These are phyloP conservation scores for Kregervanrija pseudodelftensis DNA, from an alignment of 805 yeast species.

Conservation along the genomic window DNA sequence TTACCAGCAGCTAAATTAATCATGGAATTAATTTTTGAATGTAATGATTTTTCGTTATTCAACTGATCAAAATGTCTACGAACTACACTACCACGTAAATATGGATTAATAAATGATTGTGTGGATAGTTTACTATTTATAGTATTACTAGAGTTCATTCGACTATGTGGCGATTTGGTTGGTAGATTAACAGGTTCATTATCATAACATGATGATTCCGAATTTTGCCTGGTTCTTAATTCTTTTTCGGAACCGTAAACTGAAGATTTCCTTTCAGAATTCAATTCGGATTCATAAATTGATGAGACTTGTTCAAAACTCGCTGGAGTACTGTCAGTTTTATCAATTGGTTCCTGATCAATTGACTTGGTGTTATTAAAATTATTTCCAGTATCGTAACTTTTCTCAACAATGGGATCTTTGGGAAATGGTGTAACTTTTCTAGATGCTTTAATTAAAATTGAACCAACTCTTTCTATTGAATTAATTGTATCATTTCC, in stretches of 20 bases:
- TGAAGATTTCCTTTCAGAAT: too few relatives aligned
- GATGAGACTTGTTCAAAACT: neutral
- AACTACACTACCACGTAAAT: slow-evolving; percentile 4
- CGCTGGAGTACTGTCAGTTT: too few relatives aligned
- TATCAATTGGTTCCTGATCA: neutral
- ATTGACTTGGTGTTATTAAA: neutral
- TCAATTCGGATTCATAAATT: neutral
- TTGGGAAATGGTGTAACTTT: slow-evolving; percentile 7
- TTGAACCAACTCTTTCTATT: slow-evolving; percentile 11
- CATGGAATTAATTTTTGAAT: neutral
- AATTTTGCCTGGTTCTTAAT: too few relatives aligned
- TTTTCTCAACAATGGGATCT: too few relatives aligned
- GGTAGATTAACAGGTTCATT: neutral
- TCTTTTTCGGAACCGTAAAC: too few relatives aligned
- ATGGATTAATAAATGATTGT: neutral
- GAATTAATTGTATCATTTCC: neutral
- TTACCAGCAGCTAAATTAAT: neutral
- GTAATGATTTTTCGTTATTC: slow-evolving; percentile 1
- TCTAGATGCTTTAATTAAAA: slow-evolving; percentile 11
- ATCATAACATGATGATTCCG: too few relatives aligned
- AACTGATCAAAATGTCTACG: slow-evolving; percentile 4
- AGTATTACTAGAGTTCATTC: neutral
- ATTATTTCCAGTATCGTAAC: neutral
- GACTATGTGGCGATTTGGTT: neutral
- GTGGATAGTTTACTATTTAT: neutral